Evolutionary conservation across 345 rosid species (phyloP), one percentile per base, ranked within the genome.

Genomic region (Citrus unshiu): DNA sequence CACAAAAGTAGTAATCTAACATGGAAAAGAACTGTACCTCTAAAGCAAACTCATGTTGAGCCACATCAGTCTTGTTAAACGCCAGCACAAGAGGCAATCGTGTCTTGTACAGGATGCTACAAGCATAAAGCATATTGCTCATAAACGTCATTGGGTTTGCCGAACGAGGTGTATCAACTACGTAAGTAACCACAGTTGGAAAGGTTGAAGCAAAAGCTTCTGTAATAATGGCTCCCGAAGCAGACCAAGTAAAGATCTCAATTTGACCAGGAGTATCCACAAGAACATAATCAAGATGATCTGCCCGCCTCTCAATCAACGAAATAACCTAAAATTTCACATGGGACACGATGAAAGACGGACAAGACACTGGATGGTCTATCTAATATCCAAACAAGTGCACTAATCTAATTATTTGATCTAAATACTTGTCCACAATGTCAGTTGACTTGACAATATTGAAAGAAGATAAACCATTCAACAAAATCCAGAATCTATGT

Each of bases 191-290:
- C 43, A 93, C 76, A 61, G 97, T 93, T 5, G 97, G 97, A 85
- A 93, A 93, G 10, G 97, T 90, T 22, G 97, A 93, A 59, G 97
- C 97, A 64, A 91, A 93, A 63, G 97, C 88, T 88, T 93, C 97
- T 54, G 97, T 93, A 73, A 93, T 93, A 46, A 93, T 91, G 79
- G 97, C 97, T 56, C 97, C 97, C 37, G 97, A 93, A 76, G 97
- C 97, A 81, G 97, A 93, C 97, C 97, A 93, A 32, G 97, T 93
- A 56, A 93, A 91, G 79, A 93, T 93, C 86, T 93, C 97, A 83
- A 91, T 93, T 82, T 93, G 97, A 73, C 97, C 95, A 81, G 97
- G 97, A 65, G 97, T 93, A 78, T 93, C 97, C 82, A 90, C 97
- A 54, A 93, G 85, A 75, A 93, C 95, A 83, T 91, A 93, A 81